Evolutionary conservation across 2,329 filamentous ascomycete species (phyloP).

Genomic region (Colletotrichum trifolii): DNA sequence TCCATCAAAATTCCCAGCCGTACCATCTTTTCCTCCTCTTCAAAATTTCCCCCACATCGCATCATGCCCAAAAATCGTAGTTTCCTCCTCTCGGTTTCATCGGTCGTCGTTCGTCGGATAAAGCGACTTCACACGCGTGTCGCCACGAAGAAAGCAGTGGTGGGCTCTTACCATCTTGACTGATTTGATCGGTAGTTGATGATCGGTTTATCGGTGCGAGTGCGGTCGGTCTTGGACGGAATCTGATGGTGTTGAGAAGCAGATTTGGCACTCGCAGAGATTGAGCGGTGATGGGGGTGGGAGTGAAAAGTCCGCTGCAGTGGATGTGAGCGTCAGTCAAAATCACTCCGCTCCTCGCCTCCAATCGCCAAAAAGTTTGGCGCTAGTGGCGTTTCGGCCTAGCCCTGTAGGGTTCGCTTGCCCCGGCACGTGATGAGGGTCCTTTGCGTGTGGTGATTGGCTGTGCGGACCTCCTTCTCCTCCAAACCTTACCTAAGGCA

Average conservation of each 20-base stretch:
- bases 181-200: conserved; percentile 56
- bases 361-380: conserved; percentile 38
- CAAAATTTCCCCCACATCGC: conserved; percentile 16
- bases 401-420: conserved; percentile 52
- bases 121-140: conserved; percentile 26
- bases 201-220: conserved; percentile 57
- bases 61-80: conserved; percentile 36
- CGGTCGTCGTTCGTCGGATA: conserved; percentile 15
- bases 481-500: conserved; percentile 4
- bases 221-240: conserved; percentile 59
- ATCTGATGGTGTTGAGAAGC: conserved; percentile 59
- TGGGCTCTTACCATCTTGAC: conserved; percentile 75
- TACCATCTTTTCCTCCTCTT: conserved; percentile 34
- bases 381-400: conserved; percentile 42
- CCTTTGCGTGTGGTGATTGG: conserved; percentile 1
- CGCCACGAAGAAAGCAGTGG: conserved; percentile 35
- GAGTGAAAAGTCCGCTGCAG: conserved; percentile 56
- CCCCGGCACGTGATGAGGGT: conserved; percentile 50
- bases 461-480: not conserved
- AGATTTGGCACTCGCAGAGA: conserved; percentile 62
- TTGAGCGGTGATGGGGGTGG: conserved; percentile 56
- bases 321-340: conserved; percentile 39
- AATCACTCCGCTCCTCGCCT: conserved; percentile 19
- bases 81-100: conserved; percentile 38
- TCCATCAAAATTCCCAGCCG: conserved; percentile 28